Evolutionary conservation across 495 filamentous ascomycete genomes (phyloP).

Genomic region (Talaromyces trachyspermus): DNA sequence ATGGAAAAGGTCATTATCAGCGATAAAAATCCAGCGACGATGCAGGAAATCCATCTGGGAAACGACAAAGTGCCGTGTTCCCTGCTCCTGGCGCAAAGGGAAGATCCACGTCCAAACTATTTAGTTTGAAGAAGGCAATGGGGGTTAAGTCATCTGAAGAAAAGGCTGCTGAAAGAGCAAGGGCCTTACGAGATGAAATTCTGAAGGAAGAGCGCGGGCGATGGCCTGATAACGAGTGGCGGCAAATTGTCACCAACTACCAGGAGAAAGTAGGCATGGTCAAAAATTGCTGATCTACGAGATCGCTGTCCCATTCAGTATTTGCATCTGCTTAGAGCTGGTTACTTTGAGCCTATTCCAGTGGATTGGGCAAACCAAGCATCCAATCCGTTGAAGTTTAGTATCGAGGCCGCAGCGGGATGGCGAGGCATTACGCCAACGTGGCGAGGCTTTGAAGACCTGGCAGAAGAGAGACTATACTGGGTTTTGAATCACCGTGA

Average conservation of each 20-base stretch:
- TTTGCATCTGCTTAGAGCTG: constrained; percentile 38
- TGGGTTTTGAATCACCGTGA: constrained; percentile 41
- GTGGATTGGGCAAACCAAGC: constrained; percentile 31
- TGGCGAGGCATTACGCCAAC: constrained; percentile 42
- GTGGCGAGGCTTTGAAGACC: constrained; percentile 41
- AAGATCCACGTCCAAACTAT: constrained; percentile 17
- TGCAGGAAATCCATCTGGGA: background rate
- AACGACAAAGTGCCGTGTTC: background rate
- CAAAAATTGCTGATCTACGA: constrained; percentile 31
- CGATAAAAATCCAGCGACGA: constrained; percentile 11
- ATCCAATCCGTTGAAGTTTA: constrained; percentile 40
- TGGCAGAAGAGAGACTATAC: constrained; percentile 41
- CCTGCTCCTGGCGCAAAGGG: background rate
- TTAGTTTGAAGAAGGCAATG: constrained; percentile 28
- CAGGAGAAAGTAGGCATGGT: constrained; percentile 36
- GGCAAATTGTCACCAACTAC: constrained; percentile 29
- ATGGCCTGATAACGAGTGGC: constrained; percentile 33
- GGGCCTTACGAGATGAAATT: constrained; percentile 25
- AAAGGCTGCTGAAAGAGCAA: constrained; percentile 18
- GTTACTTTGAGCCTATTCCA: constrained; percentile 44
- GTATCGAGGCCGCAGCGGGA: constrained; percentile 33
- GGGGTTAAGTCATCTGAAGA: constrained; percentile 31
- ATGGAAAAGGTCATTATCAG: constrained; percentile 19
- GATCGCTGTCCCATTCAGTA: constrained; percentile 32
- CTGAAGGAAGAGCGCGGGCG: constrained; percentile 32